Base-by-base conservation (phyloP, 106 monocot species). In the Dioscorea zingiberensis region DNA sequence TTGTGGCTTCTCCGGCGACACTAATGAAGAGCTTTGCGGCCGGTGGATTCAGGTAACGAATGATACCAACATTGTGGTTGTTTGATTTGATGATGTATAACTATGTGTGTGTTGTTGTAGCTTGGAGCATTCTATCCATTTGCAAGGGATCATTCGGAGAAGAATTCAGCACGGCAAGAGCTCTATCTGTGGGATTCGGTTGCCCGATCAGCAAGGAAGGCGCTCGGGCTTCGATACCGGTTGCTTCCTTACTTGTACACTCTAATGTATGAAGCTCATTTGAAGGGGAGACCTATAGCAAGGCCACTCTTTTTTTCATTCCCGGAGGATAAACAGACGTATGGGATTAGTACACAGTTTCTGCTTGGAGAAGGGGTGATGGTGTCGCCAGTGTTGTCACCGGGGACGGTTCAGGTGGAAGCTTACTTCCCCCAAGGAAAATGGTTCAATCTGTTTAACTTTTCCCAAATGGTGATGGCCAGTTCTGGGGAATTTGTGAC, bases 261-360 rank as follows among this genome's bases (percentile, higher is more conserved):
- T 2, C 77, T 80, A 7, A 88, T 89, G 93, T 79, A 83, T 44
- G 72, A 86, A 24, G 93, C 93, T 8, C 88, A 89, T 58, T 24
- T 27, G 18, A 78, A 48, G 18, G 93, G 93, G 3, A 78, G 85
- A 7, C 93, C 88, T 0, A 93, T 89, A 14, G 93, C 88, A 14
- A 68, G 88, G 19, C 88, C 93, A 2, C 65, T 93, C n/a, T 93
- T 93, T 66, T 93, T 93, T 80, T 85, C 93, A 5, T 93, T 85
- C 76, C 81, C 85, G 0, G 47, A 76, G 14, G 88, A 93, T 54
- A 16, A 44, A n/a, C 23, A 67, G 18, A 78, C 93, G 0, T 71
- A 78, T 53, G 67, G 58, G 1, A 81, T 88, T 57, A 71, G 58
- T 70, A 62, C 70, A 0, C 85, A 88, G 73, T 93, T 93, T 54